These are phyloP conservation scores for Ceratocystis variospora DNA, from an alignment of 2,329 filamentous ascomycete species.

Conservation along the genomic window DNA sequence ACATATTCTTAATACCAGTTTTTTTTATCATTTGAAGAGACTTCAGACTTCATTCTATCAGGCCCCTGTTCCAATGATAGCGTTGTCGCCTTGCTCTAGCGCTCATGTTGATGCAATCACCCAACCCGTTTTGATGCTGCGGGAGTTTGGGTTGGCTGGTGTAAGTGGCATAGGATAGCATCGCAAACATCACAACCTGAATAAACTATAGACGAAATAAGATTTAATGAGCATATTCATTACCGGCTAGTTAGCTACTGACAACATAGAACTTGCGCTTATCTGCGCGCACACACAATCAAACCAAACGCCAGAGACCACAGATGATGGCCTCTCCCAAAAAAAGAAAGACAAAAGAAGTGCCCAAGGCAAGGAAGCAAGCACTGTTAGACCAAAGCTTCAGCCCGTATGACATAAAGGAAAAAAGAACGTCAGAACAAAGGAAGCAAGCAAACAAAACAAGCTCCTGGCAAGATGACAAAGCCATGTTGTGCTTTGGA, in stretches of 20 bases:
- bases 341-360: background rate
- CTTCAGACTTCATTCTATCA: no score
- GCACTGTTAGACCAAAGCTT: background rate
- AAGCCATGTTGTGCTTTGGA: background rate
- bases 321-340: background rate
- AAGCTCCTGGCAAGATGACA: background rate
- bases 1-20: no score
- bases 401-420: background rate
- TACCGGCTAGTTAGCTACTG: background rate
- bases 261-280: background rate
- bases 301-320: slow-evolving; percentile 2
- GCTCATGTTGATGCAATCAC: no score
- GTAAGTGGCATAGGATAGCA: background rate
- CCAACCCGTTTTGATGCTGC: no score
- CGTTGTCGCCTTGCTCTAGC: no score
- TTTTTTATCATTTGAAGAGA: no score
- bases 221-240: background rate
- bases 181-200: background rate
- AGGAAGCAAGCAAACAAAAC: background rate
- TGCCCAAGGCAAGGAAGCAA: no score
- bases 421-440: background rate
- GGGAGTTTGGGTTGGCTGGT: background rate
- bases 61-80: no score
- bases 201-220: background rate
- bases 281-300: background rate